Percentiles rank a stretch among this genome's conserved stretches.
These are phyloP conservation scores for Paramyrothecium roridum DNA, from an alignment of 2,329 filamentous ascomycete genomes.

Conservation along the genomic window DNA sequence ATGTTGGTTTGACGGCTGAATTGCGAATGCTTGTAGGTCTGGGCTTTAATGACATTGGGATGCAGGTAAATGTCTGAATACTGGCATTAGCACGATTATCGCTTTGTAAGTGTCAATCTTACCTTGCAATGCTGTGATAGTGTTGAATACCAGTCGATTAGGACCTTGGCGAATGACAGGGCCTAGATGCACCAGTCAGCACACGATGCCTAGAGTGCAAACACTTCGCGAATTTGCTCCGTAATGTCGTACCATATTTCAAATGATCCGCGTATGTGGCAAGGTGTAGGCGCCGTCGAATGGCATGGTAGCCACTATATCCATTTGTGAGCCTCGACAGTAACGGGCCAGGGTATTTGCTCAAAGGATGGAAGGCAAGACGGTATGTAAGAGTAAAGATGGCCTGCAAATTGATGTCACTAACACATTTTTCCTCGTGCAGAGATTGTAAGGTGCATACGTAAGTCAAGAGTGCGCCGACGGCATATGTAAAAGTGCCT, in stretches of 20 bases:
- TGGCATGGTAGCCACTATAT: conserved; percentile 5
- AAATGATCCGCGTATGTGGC: conserved; percentile 1
- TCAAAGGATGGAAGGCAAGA: too few species aligned
- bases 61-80: conserved; percentile 10
- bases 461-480: too few species aligned
- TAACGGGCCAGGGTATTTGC: too few species aligned
- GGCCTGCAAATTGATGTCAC: too few species aligned
- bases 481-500: too few species aligned
- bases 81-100: neutral
- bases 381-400: too few species aligned
- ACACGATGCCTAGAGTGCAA: too few species aligned
- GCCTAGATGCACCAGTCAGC: too few species aligned
- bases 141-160: conserved; percentile 10
- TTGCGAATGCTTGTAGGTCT: conserved; percentile 4
- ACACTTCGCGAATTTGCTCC: too few species aligned
- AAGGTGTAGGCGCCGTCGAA: conserved; percentile 3
- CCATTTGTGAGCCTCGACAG: neutral
- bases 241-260: too few species aligned
- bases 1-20: conserved; percentile 3
- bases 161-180: conserved; percentile 6
- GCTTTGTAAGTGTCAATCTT: neutral
- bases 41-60: conserved; percentile 2
- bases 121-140: conserved; percentile 1
- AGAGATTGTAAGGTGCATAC: too few species aligned
- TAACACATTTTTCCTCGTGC: too few species aligned